Base-by-base conservation (phyloP, 2,329 filamentous ascomycete species). In the Cordyceps tenuipes region DNA sequence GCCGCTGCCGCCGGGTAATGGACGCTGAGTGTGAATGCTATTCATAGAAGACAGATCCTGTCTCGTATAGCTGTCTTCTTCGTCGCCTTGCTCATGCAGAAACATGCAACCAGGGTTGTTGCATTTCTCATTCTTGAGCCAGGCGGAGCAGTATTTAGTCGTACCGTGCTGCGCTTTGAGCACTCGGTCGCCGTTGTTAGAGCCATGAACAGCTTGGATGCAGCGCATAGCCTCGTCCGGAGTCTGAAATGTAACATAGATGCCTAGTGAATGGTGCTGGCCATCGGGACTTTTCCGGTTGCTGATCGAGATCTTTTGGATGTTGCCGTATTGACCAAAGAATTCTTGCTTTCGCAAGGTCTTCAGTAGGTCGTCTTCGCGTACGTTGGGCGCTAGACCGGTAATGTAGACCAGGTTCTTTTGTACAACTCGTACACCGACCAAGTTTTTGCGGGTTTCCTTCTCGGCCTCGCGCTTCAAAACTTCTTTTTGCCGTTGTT, bases 341-440 rank as follows among this genome's bases (percentile, higher is more conserved):
- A 97, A 99, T 69, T 97, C 89, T 53, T 86, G 85, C 63, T 92
- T 92, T 60, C 95, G 87, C 51, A 99, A 78, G 0, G 92, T 97
- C 73, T 93, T 90, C 51, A 97, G 82, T 3, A 99, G 80, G 67
- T 93, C 90, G 71, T 97, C 92, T 75, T 99, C 94, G 64, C 90
- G 88, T 63, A 95, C 90, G 39, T 88, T 92, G 13, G 94, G 94
- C 63, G 90, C 95, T 29, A 99, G 80, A 55, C 94, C 94, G 41
- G 95, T 96, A 64, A 99, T 93, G 73, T 99, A 99, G 64, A 99
- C 94, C 50, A 99, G 84, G 71, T 99, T 99, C 79, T 97, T 97
- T 75, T 99, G 94, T 46, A 97, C 91, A 49, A 99, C 94, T 53
- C 94, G 86, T 53, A 99, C 90, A 61, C 94, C 94, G 58, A 96